Conservation (phyloP, 2,329 filamentous ascomycete genomes). For the Penicillium sclerotiorum region DNA sequence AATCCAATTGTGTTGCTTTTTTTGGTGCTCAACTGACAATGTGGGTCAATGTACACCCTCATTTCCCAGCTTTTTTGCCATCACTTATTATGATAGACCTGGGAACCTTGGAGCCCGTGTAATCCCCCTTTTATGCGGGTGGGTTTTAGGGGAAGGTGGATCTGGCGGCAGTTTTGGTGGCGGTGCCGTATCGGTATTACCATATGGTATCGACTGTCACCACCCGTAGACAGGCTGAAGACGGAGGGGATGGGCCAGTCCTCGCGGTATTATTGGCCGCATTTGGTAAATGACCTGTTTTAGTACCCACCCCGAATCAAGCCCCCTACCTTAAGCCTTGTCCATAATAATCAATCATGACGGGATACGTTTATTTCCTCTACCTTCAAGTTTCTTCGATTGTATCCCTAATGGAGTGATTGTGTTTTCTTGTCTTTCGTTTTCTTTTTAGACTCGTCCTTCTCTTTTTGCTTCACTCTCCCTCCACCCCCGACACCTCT, state of each 20-base stretch:
- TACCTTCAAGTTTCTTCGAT: constrained; percentile 5
- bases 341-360: constrained; percentile 24
- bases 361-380: constrained; percentile 6
- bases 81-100: constrained; percentile 3
- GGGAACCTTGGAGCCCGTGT: constrained; percentile 3
- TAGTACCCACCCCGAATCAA: constrained; percentile 1
- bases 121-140: constrained; percentile 20
- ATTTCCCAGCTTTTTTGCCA: constrained; percentile 4
- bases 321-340: constrained; percentile 18
- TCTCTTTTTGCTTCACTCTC: not conserved
- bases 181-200: constrained; percentile 26
- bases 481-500: not conserved
- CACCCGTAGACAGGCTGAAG: not conserved
- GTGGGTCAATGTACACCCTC: constrained; percentile 8
- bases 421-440: constrained; percentile 17
- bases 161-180: constrained; percentile 17
- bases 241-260: not conserved
- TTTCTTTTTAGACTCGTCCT: constrained; percentile 7
- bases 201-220: not conserved
- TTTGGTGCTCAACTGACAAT: constrained; percentile 3
- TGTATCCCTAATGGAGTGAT: constrained; percentile 9
- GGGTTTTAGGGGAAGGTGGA: constrained; percentile 24
- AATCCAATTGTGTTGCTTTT: too few species aligned
- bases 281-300: constrained; percentile 2
- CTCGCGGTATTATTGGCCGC: not conserved